These are phyloP conservation scores for Euphorbia neoarborescens DNA, from an alignment of 441 rosid species.

Conservation along the genomic window DNA sequence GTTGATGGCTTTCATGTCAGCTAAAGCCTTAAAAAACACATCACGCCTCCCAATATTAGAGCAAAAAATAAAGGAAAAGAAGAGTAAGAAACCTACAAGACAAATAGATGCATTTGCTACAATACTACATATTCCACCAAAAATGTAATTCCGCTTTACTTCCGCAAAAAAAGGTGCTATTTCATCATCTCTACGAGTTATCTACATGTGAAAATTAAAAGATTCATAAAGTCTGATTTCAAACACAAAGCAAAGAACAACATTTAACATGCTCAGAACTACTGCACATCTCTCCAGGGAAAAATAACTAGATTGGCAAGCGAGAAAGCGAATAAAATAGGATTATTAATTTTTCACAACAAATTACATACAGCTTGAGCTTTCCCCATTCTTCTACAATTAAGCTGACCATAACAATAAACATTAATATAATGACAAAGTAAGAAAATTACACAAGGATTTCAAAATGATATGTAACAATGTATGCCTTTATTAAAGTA, in stretches of 20 bases:
- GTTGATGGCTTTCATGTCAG: constrained; percentile 71
- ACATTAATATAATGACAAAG: too few relatives aligned
- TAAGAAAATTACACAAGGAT: too few relatives aligned
- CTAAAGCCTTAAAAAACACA: constrained; percentile 58
- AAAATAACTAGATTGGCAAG: background rate
- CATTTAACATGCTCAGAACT: background rate
- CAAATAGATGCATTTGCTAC: constrained; percentile 74
- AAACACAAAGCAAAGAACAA: background rate
- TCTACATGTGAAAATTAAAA: constrained; percentile 31
- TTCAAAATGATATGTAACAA: too few relatives aligned
- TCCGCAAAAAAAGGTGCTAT: constrained; percentile 81
- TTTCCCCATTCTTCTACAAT: too few relatives aligned
- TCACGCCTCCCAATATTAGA: constrained; percentile 20
- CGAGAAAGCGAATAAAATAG: background rate
- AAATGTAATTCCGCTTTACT: constrained; percentile 71
- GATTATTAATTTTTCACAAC: background rate
- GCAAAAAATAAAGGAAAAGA: background rate
- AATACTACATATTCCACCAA: constrained; percentile 86
- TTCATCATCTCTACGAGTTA: constrained; percentile 90
- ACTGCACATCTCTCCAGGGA: background rate
- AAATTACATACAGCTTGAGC: background rate
- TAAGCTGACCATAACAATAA: too few relatives aligned
- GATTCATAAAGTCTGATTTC: background rate
- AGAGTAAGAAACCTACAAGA: background rate
- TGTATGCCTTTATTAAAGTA: constrained; percentile 38